These are phyloP conservation scores for Celoporthe dispersa DNA, from an alignment of 2,329 filamentous ascomycete genomes.

Conservation along the genomic window DNA sequence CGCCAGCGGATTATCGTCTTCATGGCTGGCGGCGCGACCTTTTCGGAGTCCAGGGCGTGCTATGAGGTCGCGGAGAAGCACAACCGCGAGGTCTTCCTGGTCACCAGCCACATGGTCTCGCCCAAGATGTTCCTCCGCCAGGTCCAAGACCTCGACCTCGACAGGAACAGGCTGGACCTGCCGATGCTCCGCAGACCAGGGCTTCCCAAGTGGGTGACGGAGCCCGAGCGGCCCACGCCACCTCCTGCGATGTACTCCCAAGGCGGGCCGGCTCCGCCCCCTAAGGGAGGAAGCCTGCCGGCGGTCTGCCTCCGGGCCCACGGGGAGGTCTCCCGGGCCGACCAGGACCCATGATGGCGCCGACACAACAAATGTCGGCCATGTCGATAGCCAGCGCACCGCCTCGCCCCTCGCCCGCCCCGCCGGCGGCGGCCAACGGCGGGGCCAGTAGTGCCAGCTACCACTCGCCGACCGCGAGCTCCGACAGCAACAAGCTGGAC, in stretches of 20 bases:
- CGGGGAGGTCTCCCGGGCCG: conserved; percentile 43
- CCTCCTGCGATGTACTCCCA: conserved; percentile 43
- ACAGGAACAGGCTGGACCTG: conserved; percentile 76
- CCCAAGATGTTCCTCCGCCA: conserved; percentile 84
- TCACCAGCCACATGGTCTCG: conserved; percentile 90
- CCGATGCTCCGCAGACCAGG: conserved; percentile 78
- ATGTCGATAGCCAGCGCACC: conserved; percentile 52
- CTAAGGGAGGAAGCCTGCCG: conserved; percentile 34
- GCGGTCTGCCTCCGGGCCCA: conserved; percentile 34
- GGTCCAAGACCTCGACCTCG: conserved; percentile 75
- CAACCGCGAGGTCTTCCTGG: conserved; percentile 82
- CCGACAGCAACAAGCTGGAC: conserved; percentile 48
- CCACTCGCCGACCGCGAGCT: conserved; percentile 32
- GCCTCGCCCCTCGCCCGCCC: conserved; percentile 36
- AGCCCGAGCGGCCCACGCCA: conserved; percentile 65
- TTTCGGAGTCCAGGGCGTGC: conserved; percentile 85
- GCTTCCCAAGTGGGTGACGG: conserved; percentile 85
- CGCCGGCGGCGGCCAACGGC: conserved; percentile 34
- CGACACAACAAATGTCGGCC: conserved; percentile 58
- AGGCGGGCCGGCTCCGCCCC: conserved; percentile 37
- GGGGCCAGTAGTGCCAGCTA: conserved; percentile 35
- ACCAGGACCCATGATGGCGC: conserved; percentile 53
- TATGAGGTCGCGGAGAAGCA: conserved; percentile 80
- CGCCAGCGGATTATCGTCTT: conserved; percentile 91
- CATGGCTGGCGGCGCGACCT: conserved; percentile 93